Conservation (phyloP, 805 yeast genomes). For the Saccharomycopsis sp. region DNA sequence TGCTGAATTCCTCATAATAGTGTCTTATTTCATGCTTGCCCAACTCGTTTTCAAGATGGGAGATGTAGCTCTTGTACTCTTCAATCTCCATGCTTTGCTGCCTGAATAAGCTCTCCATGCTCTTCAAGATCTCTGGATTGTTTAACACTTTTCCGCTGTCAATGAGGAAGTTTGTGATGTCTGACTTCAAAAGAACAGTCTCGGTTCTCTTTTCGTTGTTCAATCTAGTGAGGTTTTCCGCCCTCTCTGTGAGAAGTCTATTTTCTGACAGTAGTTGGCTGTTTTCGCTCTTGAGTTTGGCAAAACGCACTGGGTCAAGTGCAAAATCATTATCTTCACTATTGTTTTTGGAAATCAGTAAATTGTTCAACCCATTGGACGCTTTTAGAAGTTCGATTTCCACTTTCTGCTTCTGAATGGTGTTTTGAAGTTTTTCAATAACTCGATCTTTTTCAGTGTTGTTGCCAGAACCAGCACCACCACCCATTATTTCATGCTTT, state of each 20-base stretch:
- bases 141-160: constrained; percentile 29
- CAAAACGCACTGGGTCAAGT: not conserved
- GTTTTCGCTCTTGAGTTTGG: constrained; percentile 27
- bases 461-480: constrained; percentile 24
- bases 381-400: constrained; percentile 38
- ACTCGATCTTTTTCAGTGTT: constrained; percentile 40
- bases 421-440: constrained; percentile 46
- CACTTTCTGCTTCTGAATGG: constrained; percentile 51
- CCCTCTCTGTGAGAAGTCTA: constrained; percentile 50
- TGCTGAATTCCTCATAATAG: constrained; percentile 17
- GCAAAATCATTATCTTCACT: not conserved
- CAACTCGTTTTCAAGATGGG: constrained; percentile 49
- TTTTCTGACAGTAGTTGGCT: constrained; percentile 53
- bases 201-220: constrained; percentile 53
- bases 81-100: constrained; percentile 43
- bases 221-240: constrained; percentile 60
- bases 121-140: constrained; percentile 36
- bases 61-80: constrained; percentile 50
- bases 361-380: constrained; percentile 11
- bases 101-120: constrained; percentile 39
- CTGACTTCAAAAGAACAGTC: constrained; percentile 45
- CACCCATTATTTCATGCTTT: constrained; percentile 33
- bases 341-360: not conserved
- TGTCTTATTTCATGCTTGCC: constrained; percentile 24
- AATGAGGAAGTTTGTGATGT: constrained; percentile 50